phyloP scores from a whole-genome alignment of 495 filamentous ascomycete genomes.

The Hyaloscypha variabilis region DNA sequence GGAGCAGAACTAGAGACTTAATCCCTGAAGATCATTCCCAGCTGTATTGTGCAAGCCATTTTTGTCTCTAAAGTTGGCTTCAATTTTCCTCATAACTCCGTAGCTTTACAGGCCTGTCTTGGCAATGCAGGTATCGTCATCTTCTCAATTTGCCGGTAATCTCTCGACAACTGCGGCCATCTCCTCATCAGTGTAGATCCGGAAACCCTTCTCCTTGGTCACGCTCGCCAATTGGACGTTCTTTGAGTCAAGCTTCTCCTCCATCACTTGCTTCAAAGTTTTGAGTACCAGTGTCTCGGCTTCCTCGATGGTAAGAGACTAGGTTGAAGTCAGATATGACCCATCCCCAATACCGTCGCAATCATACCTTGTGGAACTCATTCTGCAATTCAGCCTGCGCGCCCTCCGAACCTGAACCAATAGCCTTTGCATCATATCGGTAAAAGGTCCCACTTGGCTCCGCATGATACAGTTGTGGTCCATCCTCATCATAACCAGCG shows the following conservation, averaged over 20 bases:
- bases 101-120: conserved; percentile 7
- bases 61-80: conserved; percentile 10
- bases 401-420: conserved; percentile 93
- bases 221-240: conserved; percentile 98
- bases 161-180: conserved; percentile 90
- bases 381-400: conserved; percentile 98
- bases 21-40: background rate
- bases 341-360: background rate
- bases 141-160: conserved; percentile 53
- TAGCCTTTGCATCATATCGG: conserved; percentile 98
- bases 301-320: conserved; percentile 88
- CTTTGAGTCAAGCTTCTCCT: conserved; percentile 98
- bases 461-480: conserved; percentile 95
- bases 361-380: conserved; percentile 84
- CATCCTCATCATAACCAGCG: conserved; percentile 96
- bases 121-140: background rate
- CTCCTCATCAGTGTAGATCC: conserved; percentile 95
- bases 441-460: conserved; percentile 98
- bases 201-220: conserved; percentile 95
- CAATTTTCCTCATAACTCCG: conserved; percentile 20
- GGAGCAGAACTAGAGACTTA: background rate
- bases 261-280: conserved; percentile 99
- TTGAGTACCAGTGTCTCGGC: conserved; percentile 95
- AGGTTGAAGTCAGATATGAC: background rate
- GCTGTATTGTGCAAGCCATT: background rate